Evolutionary conservation across 2,329 filamentous ascomycete species (phyloP), one percentile per base, ranked within the genome.

Genomic region (Shiraia sp.): DNA sequence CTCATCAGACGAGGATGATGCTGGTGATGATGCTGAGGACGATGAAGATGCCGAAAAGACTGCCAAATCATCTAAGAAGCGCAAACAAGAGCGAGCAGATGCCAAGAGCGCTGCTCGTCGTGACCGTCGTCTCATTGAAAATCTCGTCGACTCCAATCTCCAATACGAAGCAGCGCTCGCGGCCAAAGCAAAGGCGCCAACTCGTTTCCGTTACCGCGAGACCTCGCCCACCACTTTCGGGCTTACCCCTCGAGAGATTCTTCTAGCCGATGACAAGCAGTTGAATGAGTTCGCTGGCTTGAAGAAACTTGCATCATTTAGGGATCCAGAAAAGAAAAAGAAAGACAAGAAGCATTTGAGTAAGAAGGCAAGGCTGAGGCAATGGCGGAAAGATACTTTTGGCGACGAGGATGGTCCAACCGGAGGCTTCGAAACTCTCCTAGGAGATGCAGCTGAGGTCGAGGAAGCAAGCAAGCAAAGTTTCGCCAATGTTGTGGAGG

Each of bases 301-400:
- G 61, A 99, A 99, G 79, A 97, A 96, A 74, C 81, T 96, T 45
- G 91, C 92, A 4, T 79, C 88, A 4, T 99, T 93, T 76, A 81
- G 93, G 42, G 91, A 96, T 65, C 76, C 79, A 3, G 88, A 91
- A 59, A 93, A 95, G 79, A 97, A 97, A 78, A 79, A 80, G 55
- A 87, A 86, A 60, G 93, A 99, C 65, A 83, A 85, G 74, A 96
- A 95, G 78, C 80, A 82, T 58, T 78, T 97, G 22, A 87, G 89
- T 52, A 99, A 97, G 81, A 97, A 97, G 75, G 89, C 88, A 6
- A 80, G 92, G 14, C 76, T 99, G 47, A 78, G 90, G 63, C 82
- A 96, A 72, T 99, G 93, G 93, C 82, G 83, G 33, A 77, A 79
- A 61, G 82, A 86, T 27, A 83, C 80, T 0, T 87, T 86, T 71